phyloP scores from a whole-genome alignment of 768 basidiomycete genomes.

The Cystobasidium ongulense region DNA sequence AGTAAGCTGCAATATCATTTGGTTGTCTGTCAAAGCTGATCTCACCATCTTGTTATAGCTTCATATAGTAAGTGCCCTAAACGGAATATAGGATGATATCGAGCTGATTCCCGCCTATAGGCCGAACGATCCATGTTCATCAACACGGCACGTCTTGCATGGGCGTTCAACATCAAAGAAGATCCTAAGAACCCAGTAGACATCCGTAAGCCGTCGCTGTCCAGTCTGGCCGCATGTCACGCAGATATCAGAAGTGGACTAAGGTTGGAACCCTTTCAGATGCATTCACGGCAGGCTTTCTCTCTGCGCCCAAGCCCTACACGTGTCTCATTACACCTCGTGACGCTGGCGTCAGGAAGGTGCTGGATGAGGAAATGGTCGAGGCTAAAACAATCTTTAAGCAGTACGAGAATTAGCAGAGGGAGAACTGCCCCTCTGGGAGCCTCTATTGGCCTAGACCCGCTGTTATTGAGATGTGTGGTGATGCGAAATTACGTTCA shows the following conservation, averaged over 20 bases:
- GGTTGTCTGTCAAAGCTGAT: too few species aligned
- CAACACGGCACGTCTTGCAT: not conserved
- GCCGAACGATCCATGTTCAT: constrained; percentile 9
- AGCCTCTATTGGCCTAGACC: too few species aligned
- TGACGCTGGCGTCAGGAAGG: not conserved
- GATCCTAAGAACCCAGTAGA: not conserved
- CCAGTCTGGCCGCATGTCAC: not conserved
- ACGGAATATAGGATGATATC: too few species aligned
- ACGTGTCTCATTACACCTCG: not conserved
- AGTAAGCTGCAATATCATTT: too few species aligned
- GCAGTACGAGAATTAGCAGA: constrained; percentile 1
- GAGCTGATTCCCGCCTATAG: too few species aligned
- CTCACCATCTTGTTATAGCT: too few species aligned
- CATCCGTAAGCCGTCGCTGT: not conserved
- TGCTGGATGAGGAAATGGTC: not conserved
- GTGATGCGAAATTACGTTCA: too few species aligned
- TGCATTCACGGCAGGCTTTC: not conserved
- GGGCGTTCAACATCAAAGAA: not conserved
- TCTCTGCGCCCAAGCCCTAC: not conserved
- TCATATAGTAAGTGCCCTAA: too few species aligned
- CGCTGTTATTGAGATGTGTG: too few species aligned
- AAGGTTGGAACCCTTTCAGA: not conserved
- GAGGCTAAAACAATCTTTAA: not conserved
- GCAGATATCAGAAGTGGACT: not conserved
- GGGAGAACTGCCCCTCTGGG: too few species aligned